Conservation (phyloP, 768 basidiomycete genomes). For the Galerina marginata region DNA sequence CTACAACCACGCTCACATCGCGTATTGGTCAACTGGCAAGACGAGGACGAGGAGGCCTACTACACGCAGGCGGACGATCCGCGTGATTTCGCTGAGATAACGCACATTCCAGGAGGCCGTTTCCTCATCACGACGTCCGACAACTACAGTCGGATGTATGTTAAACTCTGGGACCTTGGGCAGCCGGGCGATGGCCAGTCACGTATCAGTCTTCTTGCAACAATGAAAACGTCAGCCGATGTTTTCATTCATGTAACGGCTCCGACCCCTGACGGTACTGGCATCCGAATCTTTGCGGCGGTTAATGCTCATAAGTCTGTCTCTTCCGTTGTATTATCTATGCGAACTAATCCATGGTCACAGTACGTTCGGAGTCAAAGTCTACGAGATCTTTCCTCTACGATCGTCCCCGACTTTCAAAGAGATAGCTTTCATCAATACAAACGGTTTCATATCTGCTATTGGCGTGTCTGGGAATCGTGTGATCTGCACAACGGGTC, state of each 20-base stretch:
- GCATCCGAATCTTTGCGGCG: background rate
- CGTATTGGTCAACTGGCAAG: background rate
- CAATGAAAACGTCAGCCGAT: no score
- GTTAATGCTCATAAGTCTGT: background rate
- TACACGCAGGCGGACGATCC: no score
- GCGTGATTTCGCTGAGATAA: background rate
- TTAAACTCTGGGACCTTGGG: constrained; percentile 1
- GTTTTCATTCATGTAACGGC: background rate
- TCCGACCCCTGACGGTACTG: background rate
- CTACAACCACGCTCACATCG: background rate
- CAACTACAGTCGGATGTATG: background rate
- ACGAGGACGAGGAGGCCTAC: background rate
- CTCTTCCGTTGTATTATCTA: background rate
- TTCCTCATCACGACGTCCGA: background rate
- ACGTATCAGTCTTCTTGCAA: background rate
- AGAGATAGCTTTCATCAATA: background rate
- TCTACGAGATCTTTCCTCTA: background rate
- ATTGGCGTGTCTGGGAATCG: background rate
- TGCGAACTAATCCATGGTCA: no score
- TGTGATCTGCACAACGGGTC: background rate
- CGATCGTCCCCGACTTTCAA: background rate
- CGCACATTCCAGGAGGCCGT: background rate
- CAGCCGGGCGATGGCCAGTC: background rate
- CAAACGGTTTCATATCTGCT: background rate
- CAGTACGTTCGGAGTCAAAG: background rate